These are phyloP conservation scores for Inga laurina DNA, from an alignment of 306 rosid species.

Conservation along the genomic window DNA sequence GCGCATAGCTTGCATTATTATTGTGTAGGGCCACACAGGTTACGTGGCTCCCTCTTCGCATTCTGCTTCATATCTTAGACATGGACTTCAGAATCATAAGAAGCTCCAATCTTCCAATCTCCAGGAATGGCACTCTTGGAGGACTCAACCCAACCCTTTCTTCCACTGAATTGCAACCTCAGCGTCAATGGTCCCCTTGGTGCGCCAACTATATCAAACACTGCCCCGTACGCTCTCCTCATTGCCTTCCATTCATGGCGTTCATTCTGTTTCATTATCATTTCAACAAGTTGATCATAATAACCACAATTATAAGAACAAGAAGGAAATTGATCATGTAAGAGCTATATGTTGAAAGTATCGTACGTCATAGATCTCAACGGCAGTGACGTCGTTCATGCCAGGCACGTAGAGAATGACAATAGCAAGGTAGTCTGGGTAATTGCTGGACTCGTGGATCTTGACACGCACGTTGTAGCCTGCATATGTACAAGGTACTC, in stretches of 20 bases:
- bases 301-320: not conserved
- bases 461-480: too few relatives aligned
- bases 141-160: not conserved
- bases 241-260: not conserved
- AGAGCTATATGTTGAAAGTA: too few relatives aligned
- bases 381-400: not conserved
- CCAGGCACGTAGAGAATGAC: not conserved
- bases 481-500: not conserved
- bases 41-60: not conserved
- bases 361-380: not conserved
- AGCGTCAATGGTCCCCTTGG: not conserved
- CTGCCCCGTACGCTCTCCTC: not conserved
- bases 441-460: not conserved
- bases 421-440: not conserved
- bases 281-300: not conserved
- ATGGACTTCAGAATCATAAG: not conserved
- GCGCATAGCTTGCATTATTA: not conserved
- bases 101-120: not conserved
- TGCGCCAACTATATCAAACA: not conserved
- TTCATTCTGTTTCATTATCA: not conserved
- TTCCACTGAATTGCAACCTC: not conserved
- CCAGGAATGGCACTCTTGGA: not conserved
- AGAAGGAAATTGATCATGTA: too few relatives aligned
- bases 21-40: not conserved
- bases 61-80: not conserved